phyloP scores from a whole-genome alignment of 1,284 basidiomycete species.

The Microbotryum violaceum region DNA sequence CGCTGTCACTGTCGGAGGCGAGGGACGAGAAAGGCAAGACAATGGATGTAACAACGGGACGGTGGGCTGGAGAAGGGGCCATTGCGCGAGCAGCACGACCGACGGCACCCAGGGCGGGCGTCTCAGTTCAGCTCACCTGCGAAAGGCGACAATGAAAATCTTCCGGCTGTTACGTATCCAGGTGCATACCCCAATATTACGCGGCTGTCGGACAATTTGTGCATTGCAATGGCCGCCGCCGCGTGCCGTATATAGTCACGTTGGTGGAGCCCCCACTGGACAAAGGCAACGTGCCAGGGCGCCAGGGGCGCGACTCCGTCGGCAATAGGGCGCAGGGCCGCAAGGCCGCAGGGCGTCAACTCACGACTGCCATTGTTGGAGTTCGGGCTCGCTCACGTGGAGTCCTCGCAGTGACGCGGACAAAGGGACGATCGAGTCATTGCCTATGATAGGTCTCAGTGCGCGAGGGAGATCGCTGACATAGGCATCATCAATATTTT shows the following conservation, averaged over 20 bases:
- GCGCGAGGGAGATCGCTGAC: no score
- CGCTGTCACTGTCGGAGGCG: not conserved
- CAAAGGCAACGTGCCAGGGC: not conserved
- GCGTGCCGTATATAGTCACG: no score
- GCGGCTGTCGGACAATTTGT: not conserved
- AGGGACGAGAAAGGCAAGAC: constrained; percentile 1
- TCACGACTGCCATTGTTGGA: no score
- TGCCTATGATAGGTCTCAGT: no score
- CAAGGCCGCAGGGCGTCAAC: not conserved
- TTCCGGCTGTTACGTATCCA: not conserved
- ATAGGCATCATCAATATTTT: no score
- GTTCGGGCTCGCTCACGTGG: no score
- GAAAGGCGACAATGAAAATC: not conserved
- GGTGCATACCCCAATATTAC: not conserved
- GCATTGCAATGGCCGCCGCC: not conserved
- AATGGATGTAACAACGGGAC: not conserved
- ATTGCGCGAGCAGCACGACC: not conserved
- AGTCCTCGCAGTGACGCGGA: no score
- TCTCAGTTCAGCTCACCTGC: no score
- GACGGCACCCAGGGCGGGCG: no score
- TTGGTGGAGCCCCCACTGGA: no score
- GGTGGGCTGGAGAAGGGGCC: not conserved
- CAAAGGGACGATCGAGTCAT: no score
- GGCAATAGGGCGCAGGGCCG: not conserved
- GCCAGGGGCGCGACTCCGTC: not conserved